Percentiles rank a stretch among this genome's conserved stretches.
Conservation (phyloP, 73 alveolate genomes). For the Uronychia binucleata region DNA sequence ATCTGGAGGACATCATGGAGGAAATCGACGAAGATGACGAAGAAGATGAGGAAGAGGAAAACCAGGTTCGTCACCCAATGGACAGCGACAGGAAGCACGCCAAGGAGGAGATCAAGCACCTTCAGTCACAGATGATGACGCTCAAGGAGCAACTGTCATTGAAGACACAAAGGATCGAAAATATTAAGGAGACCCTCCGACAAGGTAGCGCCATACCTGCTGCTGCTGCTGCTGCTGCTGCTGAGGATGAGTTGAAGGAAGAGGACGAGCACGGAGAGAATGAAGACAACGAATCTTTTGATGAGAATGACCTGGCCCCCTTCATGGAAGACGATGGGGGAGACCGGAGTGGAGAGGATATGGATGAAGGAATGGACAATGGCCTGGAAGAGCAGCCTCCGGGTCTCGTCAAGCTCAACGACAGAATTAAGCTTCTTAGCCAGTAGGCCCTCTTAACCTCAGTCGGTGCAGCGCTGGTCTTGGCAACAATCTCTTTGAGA, state of each 20-base stretch:
- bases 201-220: no score
- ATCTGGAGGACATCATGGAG: conserved; percentile 7
- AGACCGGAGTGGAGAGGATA: background rate
- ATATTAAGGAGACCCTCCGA: conserved; percentile 38
- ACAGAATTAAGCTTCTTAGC: conserved; percentile 33
- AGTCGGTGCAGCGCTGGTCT: conserved; percentile 39
- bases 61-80: no score
- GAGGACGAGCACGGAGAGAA: no score
- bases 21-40: conserved; percentile 54
- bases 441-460: conserved; percentile 4
- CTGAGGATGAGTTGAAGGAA: no score
- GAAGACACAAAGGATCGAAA: conserved; percentile 35
- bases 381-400: conserved; percentile 53
- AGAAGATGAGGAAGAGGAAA: conserved; percentile 59
- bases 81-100: no score
- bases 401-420: conserved; percentile 19
- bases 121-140: conserved; percentile 29
- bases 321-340: conserved; percentile 22
- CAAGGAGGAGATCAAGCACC: no score
- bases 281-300: conserved; percentile 33
- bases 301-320: conserved; percentile 39
- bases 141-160: background rate
- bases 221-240: no score
- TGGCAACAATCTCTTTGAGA: conserved; percentile 59
- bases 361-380: conserved; percentile 8